phyloP scores from a whole-genome alignment of 805 yeast species.

The Metschnikowia baotianmanensis region DNA sequence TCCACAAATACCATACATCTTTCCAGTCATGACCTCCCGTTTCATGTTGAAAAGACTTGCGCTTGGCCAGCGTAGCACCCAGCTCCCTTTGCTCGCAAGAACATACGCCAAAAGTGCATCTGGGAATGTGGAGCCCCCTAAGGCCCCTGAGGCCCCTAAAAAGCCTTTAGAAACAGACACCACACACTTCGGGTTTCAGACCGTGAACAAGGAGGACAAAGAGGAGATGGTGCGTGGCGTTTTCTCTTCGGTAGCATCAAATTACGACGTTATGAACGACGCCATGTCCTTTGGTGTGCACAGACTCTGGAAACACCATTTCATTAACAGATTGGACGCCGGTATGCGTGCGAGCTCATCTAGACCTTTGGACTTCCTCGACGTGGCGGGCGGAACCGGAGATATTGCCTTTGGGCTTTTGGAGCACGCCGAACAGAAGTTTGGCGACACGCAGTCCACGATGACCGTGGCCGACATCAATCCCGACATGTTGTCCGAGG shows the following conservation, averaged over 20 bases:
- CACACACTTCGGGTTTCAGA: constrained; percentile 93
- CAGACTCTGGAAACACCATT: constrained; percentile 90
- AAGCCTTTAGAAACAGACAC: constrained; percentile 31
- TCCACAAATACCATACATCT: no score
- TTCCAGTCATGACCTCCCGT: not conserved
- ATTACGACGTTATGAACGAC: constrained; percentile 95
- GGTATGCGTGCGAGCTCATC: constrained; percentile 84
- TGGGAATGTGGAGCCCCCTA: not conserved
- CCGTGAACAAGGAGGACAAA: constrained; percentile 76
- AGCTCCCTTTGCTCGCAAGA: not conserved
- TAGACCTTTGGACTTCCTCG: constrained; percentile 81
- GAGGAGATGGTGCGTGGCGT: constrained; percentile 83
- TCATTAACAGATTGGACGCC: constrained; percentile 84
- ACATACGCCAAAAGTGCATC: constrained; percentile 3
- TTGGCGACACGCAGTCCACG: constrained; percentile 68
- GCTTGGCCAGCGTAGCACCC: not conserved
- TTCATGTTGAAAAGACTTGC: not conserved
- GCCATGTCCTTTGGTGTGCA: constrained; percentile 96
- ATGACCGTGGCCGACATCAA: constrained; percentile 96
- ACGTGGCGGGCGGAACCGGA: constrained; percentile 99
- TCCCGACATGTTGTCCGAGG: constrained; percentile 93
- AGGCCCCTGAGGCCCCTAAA: not conserved
- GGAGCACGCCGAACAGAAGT: constrained; percentile 81
- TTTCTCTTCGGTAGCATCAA: constrained; percentile 91
- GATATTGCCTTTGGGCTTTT: constrained; percentile 95